These are phyloP conservation scores for Friedmanniomyces simplex DNA, from an alignment of 495 filamentous ascomycete species.

Conservation along the genomic window DNA sequence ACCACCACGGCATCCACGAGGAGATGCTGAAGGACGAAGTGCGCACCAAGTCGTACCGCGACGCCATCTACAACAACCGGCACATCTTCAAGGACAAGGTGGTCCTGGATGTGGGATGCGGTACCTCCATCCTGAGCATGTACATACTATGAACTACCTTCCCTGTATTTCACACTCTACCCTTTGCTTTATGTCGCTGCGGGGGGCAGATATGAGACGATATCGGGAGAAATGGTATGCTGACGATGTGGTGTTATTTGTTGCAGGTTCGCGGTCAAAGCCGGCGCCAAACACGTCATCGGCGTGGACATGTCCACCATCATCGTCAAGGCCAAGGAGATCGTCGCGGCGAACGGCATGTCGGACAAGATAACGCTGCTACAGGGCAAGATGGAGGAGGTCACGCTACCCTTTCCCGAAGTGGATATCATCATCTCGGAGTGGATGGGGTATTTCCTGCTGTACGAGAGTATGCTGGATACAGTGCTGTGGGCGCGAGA, in stretches of 20 bases:
- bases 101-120: constrained; percentile 95
- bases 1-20: constrained; percentile 96
- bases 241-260: background rate
- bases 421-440: constrained; percentile 99
- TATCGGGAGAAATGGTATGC: background rate
- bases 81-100: constrained; percentile 96
- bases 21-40: constrained; percentile 99
- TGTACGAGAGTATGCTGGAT: constrained; percentile 98
- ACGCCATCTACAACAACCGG: constrained; percentile 91
- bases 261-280: constrained; percentile 85
- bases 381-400: constrained; percentile 95
- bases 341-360: constrained; percentile 79
- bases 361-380: constrained; percentile 76
- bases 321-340: constrained; percentile 87
- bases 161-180: background rate
- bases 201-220: background rate
- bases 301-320: constrained; percentile 97
- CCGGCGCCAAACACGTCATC: constrained; percentile 87
- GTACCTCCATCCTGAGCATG: constrained; percentile 84
- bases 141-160: constrained; percentile 24
- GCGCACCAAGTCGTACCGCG: constrained; percentile 87
- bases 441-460: constrained; percentile 99
- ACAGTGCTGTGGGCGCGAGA: constrained; percentile 92
- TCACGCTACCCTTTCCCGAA: constrained; percentile 70
- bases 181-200: background rate